Base-by-base conservation (phyloP, 2,329 filamentous ascomycete genomes). In the Penicillium fuscoglaucum region DNA sequence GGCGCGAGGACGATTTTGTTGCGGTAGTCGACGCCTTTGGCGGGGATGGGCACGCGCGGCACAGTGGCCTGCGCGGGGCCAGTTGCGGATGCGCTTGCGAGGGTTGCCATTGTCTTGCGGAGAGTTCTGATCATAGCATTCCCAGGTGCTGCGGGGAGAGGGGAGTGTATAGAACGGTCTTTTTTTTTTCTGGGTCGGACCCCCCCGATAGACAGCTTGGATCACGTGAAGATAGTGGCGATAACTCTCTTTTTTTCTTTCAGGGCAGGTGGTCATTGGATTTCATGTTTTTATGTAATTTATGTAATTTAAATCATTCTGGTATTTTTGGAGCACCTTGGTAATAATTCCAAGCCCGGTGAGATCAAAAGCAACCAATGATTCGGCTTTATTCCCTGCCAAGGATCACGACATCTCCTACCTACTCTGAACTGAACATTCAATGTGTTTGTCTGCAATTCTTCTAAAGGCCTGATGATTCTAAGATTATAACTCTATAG, bases 1-100 rank as follows among this genome's bases (percentile, higher is more conserved):
- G 95, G 95, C 61, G 95, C 95, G 63, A 99, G 88, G 45, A 98
- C 95, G 64, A 98, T 79, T 77, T 96, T 97, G 77, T 90, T 90
- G 67, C 93, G 86, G 78, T 97, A 98, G 80, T 97, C 92, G 70
- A 96, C 92, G 52, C 93, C 93, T 75, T 89, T 90, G 61, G 82
- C 84, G 64, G 93, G 93, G 65, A 97, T 96, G 52, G 91, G 88
- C 39, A 96, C 90, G 72, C 82, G 86, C 72, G 89, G 87, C 60
- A 80, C 68, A 67, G 79, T 76, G 45, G 61, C 60, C 53, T 48
- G 44, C 26, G 40, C 41, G 19, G 55, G n/a, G 28, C 37, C 52
- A 55, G 82, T 56, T 58, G 66, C 61, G 35, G 70, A 55, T 51
- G 66, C 62, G 43, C 69, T 57, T 51, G 70, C 66, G 69, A 53